phyloP scores from a whole-genome alignment of 345 rosid species.

The Citrus glauca region DNA sequence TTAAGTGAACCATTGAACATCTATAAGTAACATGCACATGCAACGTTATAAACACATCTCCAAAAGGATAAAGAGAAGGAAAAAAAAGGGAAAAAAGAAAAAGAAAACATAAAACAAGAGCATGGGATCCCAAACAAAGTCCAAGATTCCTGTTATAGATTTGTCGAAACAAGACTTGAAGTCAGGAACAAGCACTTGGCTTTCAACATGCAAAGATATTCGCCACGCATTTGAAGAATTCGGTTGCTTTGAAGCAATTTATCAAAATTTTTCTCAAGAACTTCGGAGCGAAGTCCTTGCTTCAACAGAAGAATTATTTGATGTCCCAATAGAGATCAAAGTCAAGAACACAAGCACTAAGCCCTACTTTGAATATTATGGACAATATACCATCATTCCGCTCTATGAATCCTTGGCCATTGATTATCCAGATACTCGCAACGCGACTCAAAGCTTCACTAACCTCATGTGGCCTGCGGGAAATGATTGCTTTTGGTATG shows the following conservation, averaged over 20 bases:
- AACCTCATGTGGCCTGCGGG: constrained; percentile 43
- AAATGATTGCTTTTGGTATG: constrained; percentile 34
- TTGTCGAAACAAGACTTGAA: constrained; percentile 18
- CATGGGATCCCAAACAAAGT: constrained; percentile 27
- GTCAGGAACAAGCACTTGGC: constrained; percentile 24
- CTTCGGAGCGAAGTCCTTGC: constrained; percentile 16
- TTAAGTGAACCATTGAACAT: not conserved
- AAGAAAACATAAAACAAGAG: not conserved
- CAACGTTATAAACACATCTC: not conserved
- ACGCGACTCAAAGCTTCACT: constrained; percentile 30
- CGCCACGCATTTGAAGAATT: constrained; percentile 22
- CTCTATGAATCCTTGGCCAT: constrained; percentile 39
- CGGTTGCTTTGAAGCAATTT: constrained; percentile 22
- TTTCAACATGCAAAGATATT: constrained; percentile 13
- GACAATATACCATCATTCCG: constrained; percentile 25
- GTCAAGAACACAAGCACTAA: constrained; percentile 25
- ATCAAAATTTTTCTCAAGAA: constrained; percentile 17
- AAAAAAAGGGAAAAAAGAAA: too few species aligned
- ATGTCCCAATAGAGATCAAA: constrained; percentile 35
- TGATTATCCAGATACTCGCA: constrained; percentile 20
- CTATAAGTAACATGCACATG: not conserved
- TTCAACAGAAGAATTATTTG: constrained; percentile 22
- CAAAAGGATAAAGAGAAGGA: not conserved
- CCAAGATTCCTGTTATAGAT: constrained; percentile 30
- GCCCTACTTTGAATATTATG: constrained; percentile 36